Base-by-base conservation (phyloP, 306 rosid species). In the Delonix regia region DNA sequence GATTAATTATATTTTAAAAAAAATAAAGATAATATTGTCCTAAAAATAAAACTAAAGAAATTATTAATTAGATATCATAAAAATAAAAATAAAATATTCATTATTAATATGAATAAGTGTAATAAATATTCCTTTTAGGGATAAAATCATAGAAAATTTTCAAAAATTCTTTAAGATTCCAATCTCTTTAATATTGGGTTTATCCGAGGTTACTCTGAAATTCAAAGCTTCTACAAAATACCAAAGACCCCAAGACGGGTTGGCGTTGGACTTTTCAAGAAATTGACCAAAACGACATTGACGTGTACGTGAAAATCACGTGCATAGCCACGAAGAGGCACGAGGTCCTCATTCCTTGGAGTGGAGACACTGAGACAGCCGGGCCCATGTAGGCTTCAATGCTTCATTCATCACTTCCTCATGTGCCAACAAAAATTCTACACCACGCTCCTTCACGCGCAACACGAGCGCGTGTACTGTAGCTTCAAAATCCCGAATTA, bases 251-350 rank as follows among this genome's bases (percentile, higher is more conserved):
- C 4, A 1, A 19, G 47, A 53, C 15, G n/a, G 44, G 21, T 10
- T 61, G 71, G 34, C 71, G 71, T 61, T 61, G 47, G 36, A 6
- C 33, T 9, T 38, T 16, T 36, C 49, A 55, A 27, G 61, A 75
- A 69, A 27, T 59, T 15, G 71, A 59, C 60, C 9, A 14, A 75
- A 70, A 76, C 74, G 81, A 81, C 39, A 47, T 48, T 61, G 61
- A 69, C 74, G 67, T 76, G 69, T 69, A 76, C 30, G 47, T 60
- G 59, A 25, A 68, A 75, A 75, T 41, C 73, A 76, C 78, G 74
- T 76, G 85, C 66, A 38, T 19, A 33, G 34, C 34, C 0, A 10
- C 41, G 21, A 49, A 34, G 13, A 52, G 42, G 21, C 72, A 57
- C 77, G 77, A 45, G 72, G 73, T 21, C 22, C 68, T 21, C 49